Base-by-base conservation (phyloP, 1,139 yeast species). In the Pichia sp. region DNA sequence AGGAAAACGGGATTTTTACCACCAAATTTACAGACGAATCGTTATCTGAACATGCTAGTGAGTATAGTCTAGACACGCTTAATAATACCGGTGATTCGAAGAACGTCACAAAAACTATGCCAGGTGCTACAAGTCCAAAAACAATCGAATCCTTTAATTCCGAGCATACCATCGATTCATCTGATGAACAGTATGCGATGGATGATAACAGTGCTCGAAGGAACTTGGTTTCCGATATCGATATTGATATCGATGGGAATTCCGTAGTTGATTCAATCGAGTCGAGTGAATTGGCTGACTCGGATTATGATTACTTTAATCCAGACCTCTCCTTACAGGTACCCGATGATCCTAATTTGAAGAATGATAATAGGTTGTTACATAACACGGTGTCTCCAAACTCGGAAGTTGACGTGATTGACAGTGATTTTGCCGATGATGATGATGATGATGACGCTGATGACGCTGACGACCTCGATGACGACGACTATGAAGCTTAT, bases 231-330 rank as follows among this genome's bases (percentile, higher is more conserved):
- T 33, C 38, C 16, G 42, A 46, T 32, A 32, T 39, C 33, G 49
- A 40, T 5, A 31, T 27, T 26, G 38, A 32, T 3, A 16, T 16
- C 23, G 43, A 45, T 34, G 44, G 37, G n/a, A 35, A 32, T 28
- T 44, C 48, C 2, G 49, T 43, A 27, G 51, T 47, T 16, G 49
- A 49, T 37, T 50, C 53, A 4, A 52, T 52, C 34, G 54, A 49
- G 33, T 48, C 53, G 4, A 50, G 53, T 35, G 52, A 46, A 16
- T 35, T 52, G 11, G 53, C 48, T n/a, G 53, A 51, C 33, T 50
- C 51, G 3, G 51, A 48, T 39, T 46, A 50, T 37, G 48, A 49
- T 28, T 46, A 48, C 35, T 39, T 42, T 16, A 44, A 42, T 39
- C 43, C 49, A 5, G 27, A 36, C 3, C 29, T 33, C 10, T 29